Evolutionary conservation across 2,329 filamentous ascomycete species (phyloP).

Genomic region (Ceratocystis albifundus): DNA sequence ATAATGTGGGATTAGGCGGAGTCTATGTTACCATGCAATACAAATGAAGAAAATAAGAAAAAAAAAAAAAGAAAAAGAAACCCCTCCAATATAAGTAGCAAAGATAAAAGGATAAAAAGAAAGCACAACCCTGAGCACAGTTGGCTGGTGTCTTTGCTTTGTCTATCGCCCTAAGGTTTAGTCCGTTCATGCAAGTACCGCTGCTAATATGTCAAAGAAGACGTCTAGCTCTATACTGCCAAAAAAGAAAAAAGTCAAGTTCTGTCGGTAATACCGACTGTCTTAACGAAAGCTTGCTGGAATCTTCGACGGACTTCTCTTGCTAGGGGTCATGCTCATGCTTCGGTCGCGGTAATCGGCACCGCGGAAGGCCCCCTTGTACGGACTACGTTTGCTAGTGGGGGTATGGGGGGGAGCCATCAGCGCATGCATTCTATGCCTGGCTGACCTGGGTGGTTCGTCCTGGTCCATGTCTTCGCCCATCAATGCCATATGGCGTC

Average conservation of each 20-base stretch:
- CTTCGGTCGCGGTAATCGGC: conserved; percentile 19
- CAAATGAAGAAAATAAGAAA: no score
- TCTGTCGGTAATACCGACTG: neutral
- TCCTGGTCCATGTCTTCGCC: conserved; percentile 15
- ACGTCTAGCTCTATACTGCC: no score
- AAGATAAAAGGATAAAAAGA: no score
- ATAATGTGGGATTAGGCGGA: neutral
- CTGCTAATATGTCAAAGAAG: no score
- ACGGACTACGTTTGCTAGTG: conserved; percentile 13
- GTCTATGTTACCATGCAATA: neutral
- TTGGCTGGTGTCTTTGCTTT: no score
- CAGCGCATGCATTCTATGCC: conserved; percentile 18
- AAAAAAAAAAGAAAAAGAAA: no score
- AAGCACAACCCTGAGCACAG: no score
- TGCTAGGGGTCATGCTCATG: conserved; percentile 21
- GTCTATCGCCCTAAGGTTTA: no score
- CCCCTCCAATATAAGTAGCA: neutral
- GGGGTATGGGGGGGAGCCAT: conserved; percentile 19
- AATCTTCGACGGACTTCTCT: conserved; percentile 19
- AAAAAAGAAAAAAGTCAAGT: neutral
- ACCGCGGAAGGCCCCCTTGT: conserved; percentile 15
- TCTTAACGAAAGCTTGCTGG: conserved; percentile 7
- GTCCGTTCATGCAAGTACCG: no score
- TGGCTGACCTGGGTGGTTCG: conserved; percentile 18
- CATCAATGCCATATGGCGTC: conserved; percentile 27